Percentiles rank a stretch among this genome's conserved stretches.
Conservation (phyloP, 2,329 filamentous ascomycete genomes). For the Colletotrichum sp. region DNA sequence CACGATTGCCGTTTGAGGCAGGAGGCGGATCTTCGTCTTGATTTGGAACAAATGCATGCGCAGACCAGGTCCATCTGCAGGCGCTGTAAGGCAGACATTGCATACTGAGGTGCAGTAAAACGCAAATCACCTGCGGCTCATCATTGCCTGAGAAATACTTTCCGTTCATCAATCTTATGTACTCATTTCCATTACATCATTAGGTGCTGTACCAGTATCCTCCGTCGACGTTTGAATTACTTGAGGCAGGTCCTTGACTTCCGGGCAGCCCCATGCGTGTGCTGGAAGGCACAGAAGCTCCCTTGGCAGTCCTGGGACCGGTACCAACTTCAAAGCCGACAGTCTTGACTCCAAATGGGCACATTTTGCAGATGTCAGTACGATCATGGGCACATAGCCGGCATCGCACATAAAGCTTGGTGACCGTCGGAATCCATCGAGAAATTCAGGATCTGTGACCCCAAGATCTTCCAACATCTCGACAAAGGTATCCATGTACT, state of each 20-base stretch:
- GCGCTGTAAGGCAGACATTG: background rate
- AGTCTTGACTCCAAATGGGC: background rate
- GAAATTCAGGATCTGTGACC: background rate
- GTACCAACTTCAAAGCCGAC: background rate
- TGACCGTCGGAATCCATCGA: background rate
- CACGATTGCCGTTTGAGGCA: background rate
- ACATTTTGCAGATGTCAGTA: background rate
- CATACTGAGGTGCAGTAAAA: background rate
- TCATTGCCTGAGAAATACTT: background rate
- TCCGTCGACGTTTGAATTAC: background rate
- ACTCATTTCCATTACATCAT: background rate
- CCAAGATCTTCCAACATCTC: background rate
- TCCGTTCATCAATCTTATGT: background rate
- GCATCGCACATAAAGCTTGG: background rate
- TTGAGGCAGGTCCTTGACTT: background rate
- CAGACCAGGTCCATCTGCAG: background rate
- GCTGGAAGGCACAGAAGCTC: background rate
- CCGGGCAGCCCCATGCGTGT: background rate
- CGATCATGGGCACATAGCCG: background rate
- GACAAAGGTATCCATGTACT: background rate
- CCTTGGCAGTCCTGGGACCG: background rate
- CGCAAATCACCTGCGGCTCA: background rate
- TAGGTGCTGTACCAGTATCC: background rate
- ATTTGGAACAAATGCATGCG: background rate
- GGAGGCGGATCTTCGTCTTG: background rate